Conservation (phyloP, 495 filamentous ascomycete species). For the Pseudoneurospora amorphoporcata region DNA sequence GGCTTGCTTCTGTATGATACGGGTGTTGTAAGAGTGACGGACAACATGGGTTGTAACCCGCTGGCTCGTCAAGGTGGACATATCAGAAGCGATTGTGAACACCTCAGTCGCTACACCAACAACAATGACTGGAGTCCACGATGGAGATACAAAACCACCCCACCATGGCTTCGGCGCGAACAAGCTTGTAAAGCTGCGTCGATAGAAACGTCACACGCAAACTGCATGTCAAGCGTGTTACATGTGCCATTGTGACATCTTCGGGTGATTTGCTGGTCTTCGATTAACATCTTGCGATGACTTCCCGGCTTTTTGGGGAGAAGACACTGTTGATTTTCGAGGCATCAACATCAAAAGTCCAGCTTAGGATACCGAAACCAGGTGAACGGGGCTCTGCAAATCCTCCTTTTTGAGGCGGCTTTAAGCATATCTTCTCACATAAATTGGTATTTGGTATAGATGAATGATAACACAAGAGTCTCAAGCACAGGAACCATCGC, state of each 20-base stretch:
- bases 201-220: neutral
- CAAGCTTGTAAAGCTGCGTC: neutral
- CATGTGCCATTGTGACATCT: neutral
- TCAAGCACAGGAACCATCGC: neutral
- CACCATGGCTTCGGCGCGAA: neutral
- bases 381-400: neutral
- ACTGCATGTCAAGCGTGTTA: neutral
- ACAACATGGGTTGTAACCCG: neutral
- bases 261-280: neutral
- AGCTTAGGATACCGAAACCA: neutral
- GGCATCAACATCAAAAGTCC: neutral
- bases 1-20: neutral
- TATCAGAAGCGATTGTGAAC: neutral
- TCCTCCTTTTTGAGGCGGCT: neutral
- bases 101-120: neutral
- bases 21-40: neutral
- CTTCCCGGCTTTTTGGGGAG: neutral
- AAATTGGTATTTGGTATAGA: neutral
- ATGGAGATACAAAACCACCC: neutral
- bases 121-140: neutral
- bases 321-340: neutral
- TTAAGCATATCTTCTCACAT: neutral
- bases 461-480: neutral
- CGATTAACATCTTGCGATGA: neutral
- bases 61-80: neutral